These are phyloP conservation scores for Talaromyces sp. DNA, from an alignment of 2,329 filamentous ascomycete species.

Conservation along the genomic window DNA sequence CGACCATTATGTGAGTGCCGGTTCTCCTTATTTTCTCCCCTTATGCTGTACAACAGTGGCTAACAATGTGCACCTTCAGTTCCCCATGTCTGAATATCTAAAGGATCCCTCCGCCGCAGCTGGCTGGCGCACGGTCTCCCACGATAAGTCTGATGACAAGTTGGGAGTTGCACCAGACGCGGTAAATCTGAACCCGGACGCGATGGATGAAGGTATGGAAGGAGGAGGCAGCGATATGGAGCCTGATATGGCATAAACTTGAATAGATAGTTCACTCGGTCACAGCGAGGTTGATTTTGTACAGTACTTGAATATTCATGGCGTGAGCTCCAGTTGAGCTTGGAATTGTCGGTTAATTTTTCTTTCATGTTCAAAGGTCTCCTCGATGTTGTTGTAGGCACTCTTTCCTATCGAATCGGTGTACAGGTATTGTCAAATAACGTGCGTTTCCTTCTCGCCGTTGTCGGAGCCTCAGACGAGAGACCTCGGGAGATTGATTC, in stretches of 20 bases:
- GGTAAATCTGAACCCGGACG: constrained; percentile 49
- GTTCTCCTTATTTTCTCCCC: neutral
- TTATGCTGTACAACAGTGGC: neutral
- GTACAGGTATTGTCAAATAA: too few species aligned
- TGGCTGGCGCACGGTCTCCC: constrained; percentile 62
- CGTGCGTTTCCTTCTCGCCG: too few species aligned
- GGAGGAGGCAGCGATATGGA: constrained; percentile 41
- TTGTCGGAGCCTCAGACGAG: too few species aligned
- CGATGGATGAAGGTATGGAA: constrained; percentile 48
- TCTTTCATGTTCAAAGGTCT: too few species aligned
- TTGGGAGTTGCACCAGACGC: constrained; percentile 40
- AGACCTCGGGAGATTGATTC: too few species aligned
- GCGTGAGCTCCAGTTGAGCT: constrained; percentile 9
- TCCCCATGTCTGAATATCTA: constrained; percentile 67
- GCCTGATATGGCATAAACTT: constrained; percentile 32
- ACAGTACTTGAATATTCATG: constrained; percentile 16
- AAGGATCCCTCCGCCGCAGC: constrained; percentile 57
- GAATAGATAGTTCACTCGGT: neutral
- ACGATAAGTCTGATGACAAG: constrained; percentile 50
- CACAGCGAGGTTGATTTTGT: constrained; percentile 12
- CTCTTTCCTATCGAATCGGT: too few species aligned
- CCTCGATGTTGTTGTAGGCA: too few species aligned
- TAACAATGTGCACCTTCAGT: constrained; percentile 39
- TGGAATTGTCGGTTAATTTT: neutral
- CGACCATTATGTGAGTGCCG: constrained; percentile 74